These are phyloP conservation scores for Aspergillus sclerotiicarbonarius DNA, from an alignment of 495 filamentous ascomycete species.

Conservation along the genomic window DNA sequence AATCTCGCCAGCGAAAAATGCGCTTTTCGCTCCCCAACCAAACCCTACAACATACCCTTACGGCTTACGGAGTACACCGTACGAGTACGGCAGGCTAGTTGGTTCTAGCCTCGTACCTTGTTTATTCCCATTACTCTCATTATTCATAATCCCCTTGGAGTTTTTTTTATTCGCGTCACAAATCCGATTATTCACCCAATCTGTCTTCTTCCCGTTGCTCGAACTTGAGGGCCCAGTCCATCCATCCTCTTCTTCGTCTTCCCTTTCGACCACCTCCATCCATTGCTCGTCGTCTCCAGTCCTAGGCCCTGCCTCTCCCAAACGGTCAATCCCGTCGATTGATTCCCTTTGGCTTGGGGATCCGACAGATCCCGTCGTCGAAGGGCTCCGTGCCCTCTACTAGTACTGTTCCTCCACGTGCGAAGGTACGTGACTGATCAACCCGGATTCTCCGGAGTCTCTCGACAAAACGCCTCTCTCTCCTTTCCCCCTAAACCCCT, in stretches of 20 bases:
- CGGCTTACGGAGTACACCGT: background rate
- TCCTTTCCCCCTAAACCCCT: slow-evolving; percentile 3
- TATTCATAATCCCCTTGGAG: background rate
- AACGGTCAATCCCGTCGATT: background rate
- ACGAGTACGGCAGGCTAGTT: background rate
- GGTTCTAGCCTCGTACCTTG: background rate
- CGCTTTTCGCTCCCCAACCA: too few relatives aligned
- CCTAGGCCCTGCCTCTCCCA: background rate
- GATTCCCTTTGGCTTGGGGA: background rate
- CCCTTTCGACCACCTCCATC: background rate
- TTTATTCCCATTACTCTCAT: slow-evolving; percentile 3
- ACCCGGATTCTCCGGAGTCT: slow-evolving; percentile 15
- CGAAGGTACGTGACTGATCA: slow-evolving; percentile 18
- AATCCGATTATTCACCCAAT: background rate
- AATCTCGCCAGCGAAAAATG: background rate
- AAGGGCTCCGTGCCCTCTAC: slow-evolving; percentile 18
- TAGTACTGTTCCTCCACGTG: slow-evolving; percentile 17
- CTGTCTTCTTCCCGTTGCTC: background rate
- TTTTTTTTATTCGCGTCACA: background rate
- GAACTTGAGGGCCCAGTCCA: background rate
- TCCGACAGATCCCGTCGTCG: background rate
- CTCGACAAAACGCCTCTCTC: background rate
- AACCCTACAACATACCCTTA: background rate
- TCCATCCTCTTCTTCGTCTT: background rate
- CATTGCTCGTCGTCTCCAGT: background rate